Conservation (phyloP, 192 early-diverging fungal species). For the Mortierella hygrophila region DNA sequence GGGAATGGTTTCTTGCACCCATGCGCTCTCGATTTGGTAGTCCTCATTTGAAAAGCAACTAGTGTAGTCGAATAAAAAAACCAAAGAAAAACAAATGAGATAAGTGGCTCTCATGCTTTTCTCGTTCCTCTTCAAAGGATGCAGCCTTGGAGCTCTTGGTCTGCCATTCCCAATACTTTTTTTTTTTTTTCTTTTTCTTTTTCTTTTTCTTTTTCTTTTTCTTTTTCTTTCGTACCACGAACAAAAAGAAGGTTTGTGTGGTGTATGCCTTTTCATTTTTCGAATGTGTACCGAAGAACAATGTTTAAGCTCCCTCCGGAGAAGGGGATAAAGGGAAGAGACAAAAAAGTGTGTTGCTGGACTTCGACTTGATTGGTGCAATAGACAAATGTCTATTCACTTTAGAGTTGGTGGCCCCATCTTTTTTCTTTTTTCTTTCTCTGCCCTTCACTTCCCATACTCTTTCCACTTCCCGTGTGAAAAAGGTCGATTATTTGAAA, state of each 20-base stretch:
- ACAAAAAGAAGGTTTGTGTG: no score
- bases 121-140: not conserved
- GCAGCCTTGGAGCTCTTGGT: not conserved
- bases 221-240: no score
- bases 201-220: no score
- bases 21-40: slow-evolving; percentile 4
- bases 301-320: no score
- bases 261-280: no score
- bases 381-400: not conserved
- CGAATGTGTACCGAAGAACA: no score
- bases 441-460: no score
- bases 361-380: not conserved
- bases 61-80: not conserved
- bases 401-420: not conserved
- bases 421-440: not conserved
- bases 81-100: not conserved
- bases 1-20: not conserved
- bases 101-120: not conserved
- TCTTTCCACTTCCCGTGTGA: not conserved
- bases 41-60: not conserved
- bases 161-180: no score
- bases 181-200: no score
- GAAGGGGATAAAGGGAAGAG: not conserved
- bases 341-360: not conserved
- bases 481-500: not conserved